Percentiles rank a stretch among this genome's conserved stretches.
phyloP scores from a whole-genome alignment of 257 asterid species.

The Solanum sejunctum region DNA sequence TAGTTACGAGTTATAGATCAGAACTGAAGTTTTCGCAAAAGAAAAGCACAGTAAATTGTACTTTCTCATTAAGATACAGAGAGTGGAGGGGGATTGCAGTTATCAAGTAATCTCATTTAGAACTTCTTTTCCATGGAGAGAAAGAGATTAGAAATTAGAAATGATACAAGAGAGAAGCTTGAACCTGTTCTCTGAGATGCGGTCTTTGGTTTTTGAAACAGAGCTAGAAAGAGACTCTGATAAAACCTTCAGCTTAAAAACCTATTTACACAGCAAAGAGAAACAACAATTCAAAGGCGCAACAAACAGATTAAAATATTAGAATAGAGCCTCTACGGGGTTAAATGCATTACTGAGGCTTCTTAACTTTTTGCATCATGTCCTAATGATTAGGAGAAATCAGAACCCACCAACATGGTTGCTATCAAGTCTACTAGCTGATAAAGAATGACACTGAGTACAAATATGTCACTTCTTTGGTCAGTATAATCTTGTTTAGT shows the following conservation, averaged over 20 bases:
- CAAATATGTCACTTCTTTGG: neutral
- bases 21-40: neutral
- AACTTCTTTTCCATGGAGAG: neutral
- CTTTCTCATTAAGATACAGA: neutral
- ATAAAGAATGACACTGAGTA: neutral
- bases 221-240: constrained; percentile 88
- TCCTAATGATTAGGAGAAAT: neutral
- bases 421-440: neutral
- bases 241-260: constrained; percentile 69
- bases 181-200: constrained; percentile 72
- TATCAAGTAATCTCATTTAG: neutral
- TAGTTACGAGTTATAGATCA: neutral
- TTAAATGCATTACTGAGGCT: neutral
- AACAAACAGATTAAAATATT: neutral
- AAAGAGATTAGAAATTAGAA: neutral
- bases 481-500: neutral
- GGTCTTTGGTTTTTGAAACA: constrained; percentile 56
- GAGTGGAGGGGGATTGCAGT: neutral
- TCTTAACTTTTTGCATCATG: neutral
- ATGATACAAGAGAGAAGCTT: constrained; percentile 4
- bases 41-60: neutral
- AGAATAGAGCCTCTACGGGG: neutral
- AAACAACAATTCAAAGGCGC: neutral
- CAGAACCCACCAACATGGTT: neutral
- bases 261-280: constrained; percentile 35